Percentiles rank a stretch among this genome's conserved stretches.
Evolutionary conservation across 2,329 filamentous ascomycete species (phyloP).

Genomic region (Paraphaeosphaeria minitans): DNA sequence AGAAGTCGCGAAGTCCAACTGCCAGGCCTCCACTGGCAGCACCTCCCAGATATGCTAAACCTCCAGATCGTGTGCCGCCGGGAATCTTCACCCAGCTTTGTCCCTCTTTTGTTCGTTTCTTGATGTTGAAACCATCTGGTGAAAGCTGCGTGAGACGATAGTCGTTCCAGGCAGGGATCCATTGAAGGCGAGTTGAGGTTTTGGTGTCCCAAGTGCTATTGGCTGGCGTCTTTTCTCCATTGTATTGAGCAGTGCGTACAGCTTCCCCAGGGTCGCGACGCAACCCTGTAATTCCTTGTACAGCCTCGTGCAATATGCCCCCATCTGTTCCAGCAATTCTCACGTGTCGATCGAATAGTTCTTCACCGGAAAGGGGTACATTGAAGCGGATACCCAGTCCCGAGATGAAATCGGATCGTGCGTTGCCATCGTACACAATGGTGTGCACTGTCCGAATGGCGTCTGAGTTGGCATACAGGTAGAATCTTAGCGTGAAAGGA

Average conservation of each 20-base stretch:
- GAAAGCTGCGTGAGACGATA: slow-evolving; percentile 64
- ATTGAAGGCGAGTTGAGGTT: slow-evolving; percentile 56
- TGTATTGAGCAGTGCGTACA: slow-evolving; percentile 58
- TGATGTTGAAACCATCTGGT: slow-evolving; percentile 64
- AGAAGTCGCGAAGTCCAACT: slow-evolving; percentile 64
- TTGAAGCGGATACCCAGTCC: slow-evolving; percentile 62
- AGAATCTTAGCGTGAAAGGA: slow-evolving; percentile 62
- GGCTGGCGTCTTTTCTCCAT: slow-evolving; percentile 53
- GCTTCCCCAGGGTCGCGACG: slow-evolving; percentile 59
- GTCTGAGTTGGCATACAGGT: slow-evolving; percentile 63
- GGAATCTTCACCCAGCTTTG: slow-evolving; percentile 64
- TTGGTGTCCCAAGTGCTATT: slow-evolving; percentile 54
- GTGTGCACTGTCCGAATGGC: slow-evolving; percentile 62
- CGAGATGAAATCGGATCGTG: slow-evolving; percentile 57
- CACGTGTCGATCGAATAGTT: slow-evolving; percentile 64
- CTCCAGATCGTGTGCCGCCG: slow-evolving; percentile 60
- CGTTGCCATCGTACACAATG: slow-evolving; percentile 60
- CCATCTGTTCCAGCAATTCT: slow-evolving; percentile 61
- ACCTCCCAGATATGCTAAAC: slow-evolving; percentile 64
- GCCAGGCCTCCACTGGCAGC: slow-evolving; percentile 63
- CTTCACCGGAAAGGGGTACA: slow-evolving; percentile 59
- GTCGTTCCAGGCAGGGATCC: slow-evolving; percentile 65
- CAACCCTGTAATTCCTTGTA: slow-evolving; percentile 65
- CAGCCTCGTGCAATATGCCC: slow-evolving; percentile 62
- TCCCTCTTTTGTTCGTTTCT: slow-evolving; percentile 64